Percentiles rank a stretch among this genome's conserved stretches.
These are phyloP conservation scores for Malus asiatica DNA, from an alignment of 306 rosid species.

Conservation along the genomic window DNA sequence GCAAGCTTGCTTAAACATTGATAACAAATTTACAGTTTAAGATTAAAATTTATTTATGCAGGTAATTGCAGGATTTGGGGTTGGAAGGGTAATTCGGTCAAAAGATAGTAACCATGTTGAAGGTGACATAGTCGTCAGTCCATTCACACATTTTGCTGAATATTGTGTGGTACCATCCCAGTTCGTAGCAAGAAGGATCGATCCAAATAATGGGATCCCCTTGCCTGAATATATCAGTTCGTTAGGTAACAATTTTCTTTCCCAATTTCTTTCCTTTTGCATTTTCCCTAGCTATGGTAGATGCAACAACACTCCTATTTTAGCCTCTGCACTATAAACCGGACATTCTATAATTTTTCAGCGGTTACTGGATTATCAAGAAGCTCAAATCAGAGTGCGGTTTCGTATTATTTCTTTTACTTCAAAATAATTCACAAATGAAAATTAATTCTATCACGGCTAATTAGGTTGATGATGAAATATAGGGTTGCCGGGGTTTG, in stretches of 20 bases:
- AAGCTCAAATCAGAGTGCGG: background rate
- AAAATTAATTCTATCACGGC: background rate
- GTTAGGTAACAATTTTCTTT: conserved; percentile 23
- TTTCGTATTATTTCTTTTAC: background rate
- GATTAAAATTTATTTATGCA: background rate
- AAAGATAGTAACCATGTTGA: conserved; percentile 28
- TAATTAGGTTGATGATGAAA: background rate
- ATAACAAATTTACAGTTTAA: background rate
- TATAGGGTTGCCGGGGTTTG: conserved; percentile 53
- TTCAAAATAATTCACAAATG: background rate
- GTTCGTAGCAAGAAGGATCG: conserved; percentile 16
- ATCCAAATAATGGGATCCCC: conserved; percentile 30
- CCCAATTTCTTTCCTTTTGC: background rate
- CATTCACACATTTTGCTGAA: conserved; percentile 32
- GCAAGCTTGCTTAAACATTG: background rate
- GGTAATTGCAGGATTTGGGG: conserved; percentile 29
- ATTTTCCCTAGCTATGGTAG: no score
- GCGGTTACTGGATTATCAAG: background rate
- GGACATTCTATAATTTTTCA: background rate
- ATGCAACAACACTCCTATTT: background rate
- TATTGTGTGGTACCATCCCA: conserved; percentile 24
- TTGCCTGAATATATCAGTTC: conserved; percentile 42
- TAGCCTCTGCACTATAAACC: background rate
- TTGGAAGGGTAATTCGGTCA: conserved; percentile 36
- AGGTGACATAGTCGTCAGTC: conserved; percentile 32